A percentile compares a stretch with the other conserved stretches of the same genome.
Evolutionary conservation across 208 protist genomes (phyloP).

Genomic region (Leishmania major): DNA sequence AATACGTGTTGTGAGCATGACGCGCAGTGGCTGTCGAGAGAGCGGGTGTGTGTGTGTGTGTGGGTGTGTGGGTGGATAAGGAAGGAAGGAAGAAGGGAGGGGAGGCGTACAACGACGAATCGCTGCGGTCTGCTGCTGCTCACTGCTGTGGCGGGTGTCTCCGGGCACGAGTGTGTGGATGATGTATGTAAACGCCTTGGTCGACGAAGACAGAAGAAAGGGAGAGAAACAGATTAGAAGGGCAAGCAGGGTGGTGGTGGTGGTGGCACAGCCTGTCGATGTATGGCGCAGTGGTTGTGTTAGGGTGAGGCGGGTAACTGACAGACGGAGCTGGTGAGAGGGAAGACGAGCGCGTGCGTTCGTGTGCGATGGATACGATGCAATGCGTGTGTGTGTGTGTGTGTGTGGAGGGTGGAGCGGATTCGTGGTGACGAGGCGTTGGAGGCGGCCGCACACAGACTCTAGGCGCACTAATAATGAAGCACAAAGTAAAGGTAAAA

Average conservation of each 20-base stretch:
- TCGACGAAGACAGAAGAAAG: background rate
- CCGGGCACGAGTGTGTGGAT: background rate
- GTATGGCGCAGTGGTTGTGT: background rate
- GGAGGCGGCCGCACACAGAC: background rate
- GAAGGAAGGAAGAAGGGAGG: background rate
- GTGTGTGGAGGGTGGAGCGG: background rate
- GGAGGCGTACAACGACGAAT: background rate
- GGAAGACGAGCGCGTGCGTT: background rate
- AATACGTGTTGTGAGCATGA: constrained; percentile 76
- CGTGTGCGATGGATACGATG: background rate
- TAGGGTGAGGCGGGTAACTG: background rate
- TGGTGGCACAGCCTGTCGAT: background rate
- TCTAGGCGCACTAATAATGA: background rate
- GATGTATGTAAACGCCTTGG: background rate
- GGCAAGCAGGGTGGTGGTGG: too few species aligned
- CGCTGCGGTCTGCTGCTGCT: background rate
- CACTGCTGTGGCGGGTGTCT: background rate
- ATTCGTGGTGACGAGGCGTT: too few species aligned
- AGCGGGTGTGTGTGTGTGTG: background rate
- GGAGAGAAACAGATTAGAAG: too few species aligned
- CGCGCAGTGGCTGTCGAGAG: background rate
- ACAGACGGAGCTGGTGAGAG: background rate
- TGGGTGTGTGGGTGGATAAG: background rate
- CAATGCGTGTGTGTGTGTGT: background rate
- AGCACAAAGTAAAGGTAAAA: too few species aligned